Base-by-base conservation (phyloP, 805 yeast genomes). In the Saturnispora halmiae region DNA sequence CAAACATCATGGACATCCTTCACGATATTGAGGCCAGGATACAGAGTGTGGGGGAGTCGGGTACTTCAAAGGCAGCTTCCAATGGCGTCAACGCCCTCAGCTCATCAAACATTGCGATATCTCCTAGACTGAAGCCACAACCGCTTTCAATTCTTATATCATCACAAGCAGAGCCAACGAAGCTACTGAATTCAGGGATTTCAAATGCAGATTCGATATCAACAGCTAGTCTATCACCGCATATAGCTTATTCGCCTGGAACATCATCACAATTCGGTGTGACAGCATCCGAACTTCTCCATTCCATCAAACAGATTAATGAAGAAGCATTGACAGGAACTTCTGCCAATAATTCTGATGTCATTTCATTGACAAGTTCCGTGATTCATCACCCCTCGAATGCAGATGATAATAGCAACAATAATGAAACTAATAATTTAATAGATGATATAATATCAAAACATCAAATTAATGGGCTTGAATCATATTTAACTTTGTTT, bases 261-360 rank as follows among this genome's bases (percentile, higher is more conserved):
- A 43, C 50, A 2, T 33, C 51, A 1, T 39, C 50, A 6, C 56
- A 50, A 18, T 47, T 55, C 24, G 51, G 43, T 30, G 30, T 57
- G 7, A 56, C 63, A 1, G 65, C 65, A 5, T 53, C 62, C 13
- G 63, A 56, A 36, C 38, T 61, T 30, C 45, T 61, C 20, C 65
- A 61, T 24, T 52, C 65, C 13, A 59, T 61, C 20, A 63, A 59
- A 42, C 31, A 32, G 20, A 20, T 18, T 9, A 24, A 21, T 15
- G 36, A 39, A 3, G 42, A 39, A n/a, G 41, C 28, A 13, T 25
- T 36, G 4, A 36, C 21, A 7, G 39, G 39, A 9, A 36, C 24
- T n/a, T 15, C 39, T 10, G 18, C n/a, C 15, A 21, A n/a, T n/a
- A n/a, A 14, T n/a, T 32, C 36, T 11, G 41, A 38, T 11, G 36